Evolutionary conservation across 2,329 filamentous ascomycete species (phyloP).

Genomic region (Pseudocercospora eumusae): DNA sequence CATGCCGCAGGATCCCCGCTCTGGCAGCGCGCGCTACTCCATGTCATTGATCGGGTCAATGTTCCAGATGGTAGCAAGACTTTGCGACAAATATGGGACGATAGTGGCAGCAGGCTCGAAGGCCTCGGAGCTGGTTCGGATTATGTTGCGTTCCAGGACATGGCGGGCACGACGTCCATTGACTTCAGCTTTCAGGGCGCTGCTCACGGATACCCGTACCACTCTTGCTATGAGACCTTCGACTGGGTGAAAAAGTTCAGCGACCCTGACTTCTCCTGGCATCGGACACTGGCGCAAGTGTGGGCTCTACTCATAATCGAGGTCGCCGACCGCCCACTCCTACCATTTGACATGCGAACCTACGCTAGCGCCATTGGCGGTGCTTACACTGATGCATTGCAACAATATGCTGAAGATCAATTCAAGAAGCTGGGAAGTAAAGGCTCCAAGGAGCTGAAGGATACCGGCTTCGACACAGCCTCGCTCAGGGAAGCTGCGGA

Average conservation of each 20-base stretch:
- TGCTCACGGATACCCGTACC: constrained; percentile 63
- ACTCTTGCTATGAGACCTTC: constrained; percentile 87
- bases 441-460: constrained; percentile 37
- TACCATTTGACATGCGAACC: constrained; percentile 76
- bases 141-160: constrained; percentile 86
- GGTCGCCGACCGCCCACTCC: constrained; percentile 73
- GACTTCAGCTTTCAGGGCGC: constrained; percentile 75
- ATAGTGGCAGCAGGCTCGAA: constrained; percentile 61
- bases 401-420: constrained; percentile 55
- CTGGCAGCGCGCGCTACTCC: constrained; percentile 70
- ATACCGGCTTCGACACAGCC: constrained; percentile 56
- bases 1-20: constrained; percentile 78
- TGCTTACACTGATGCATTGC: constrained; percentile 65
- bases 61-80: constrained; percentile 74
- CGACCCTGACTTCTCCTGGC: constrained; percentile 78
- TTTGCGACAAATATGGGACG: constrained; percentile 75
- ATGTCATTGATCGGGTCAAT: constrained; percentile 70
- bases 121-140: constrained; percentile 75
- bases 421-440: constrained; percentile 14
- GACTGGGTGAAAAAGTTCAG: constrained; percentile 79
- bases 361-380: constrained; percentile 67
- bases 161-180: constrained; percentile 83
- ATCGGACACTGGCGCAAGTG: constrained; percentile 75
- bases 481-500: constrained; percentile 65
- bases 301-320: constrained; percentile 82